Conservation (phyloP, 805 yeast species). For the Lipomyces chichibuensis region DNA sequence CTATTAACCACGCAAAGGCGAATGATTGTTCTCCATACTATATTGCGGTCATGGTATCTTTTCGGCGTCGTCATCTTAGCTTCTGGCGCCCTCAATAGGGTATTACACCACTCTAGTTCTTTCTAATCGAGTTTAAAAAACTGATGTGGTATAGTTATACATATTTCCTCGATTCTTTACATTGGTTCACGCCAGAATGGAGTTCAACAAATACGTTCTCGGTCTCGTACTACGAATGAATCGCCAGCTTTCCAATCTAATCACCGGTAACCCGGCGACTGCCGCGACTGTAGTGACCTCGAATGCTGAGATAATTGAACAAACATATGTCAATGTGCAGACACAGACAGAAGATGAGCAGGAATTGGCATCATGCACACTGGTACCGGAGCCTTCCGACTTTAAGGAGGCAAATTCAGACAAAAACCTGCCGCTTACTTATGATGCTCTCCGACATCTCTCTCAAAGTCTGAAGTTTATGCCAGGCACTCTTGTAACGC, state of each 20-base stretch:
- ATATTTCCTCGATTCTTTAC: conserved; percentile 22
- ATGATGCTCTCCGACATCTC: conserved; percentile 14
- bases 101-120: neutral
- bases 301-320: neutral
- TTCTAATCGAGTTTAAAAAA: neutral
- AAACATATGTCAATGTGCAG: conserved; percentile 19
- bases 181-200: conserved; percentile 20
- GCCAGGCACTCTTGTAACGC: conserved; percentile 11
- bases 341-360: conserved; percentile 29
- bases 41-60: conserved; percentile 22
- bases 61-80: conserved; percentile 18
- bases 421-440: conserved; percentile 10
- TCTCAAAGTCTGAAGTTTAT: conserved; percentile 3
- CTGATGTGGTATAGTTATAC: conserved; percentile 16
- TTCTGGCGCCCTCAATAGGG: conserved; percentile 23
- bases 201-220: conserved; percentile 13
- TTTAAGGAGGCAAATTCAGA: neutral
- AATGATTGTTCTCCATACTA: conserved; percentile 7
- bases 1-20: conserved; percentile 11
- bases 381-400: conserved; percentile 4
- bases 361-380: neutral
- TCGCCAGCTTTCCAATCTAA: conserved; percentile 5
- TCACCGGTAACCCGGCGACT: conserved; percentile 1
- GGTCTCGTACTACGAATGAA: conserved; percentile 13
- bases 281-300: neutral